Evolutionary conservation across 805 yeast genomes (phyloP).

Genomic region (Saccharomycodes ludwigii): DNA sequence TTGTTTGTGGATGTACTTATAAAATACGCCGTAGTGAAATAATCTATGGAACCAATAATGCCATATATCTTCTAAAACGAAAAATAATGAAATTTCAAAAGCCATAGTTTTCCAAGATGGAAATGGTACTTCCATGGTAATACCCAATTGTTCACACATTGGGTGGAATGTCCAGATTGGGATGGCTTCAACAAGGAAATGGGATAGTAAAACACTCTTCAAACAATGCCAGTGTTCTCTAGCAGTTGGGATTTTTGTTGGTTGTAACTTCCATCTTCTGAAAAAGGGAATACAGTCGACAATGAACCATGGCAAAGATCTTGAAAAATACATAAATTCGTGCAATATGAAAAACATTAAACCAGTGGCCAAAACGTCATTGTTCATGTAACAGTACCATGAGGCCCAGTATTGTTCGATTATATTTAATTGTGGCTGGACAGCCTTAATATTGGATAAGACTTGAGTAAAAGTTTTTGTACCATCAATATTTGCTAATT

Average conservation of each 20-base stretch:
- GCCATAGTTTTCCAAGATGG: conserved; percentile 50
- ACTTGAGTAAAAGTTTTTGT: conserved; percentile 3
- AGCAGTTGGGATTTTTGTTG: conserved; percentile 63
- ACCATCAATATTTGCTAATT: conserved; percentile 9
- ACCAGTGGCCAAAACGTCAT: conserved; percentile 90
- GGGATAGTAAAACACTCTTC: conserved; percentile 72
- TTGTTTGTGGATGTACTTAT: conserved; percentile 90
- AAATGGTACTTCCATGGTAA: conserved; percentile 72
- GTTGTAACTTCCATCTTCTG: conserved; percentile 81
- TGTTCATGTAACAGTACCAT: conserved; percentile 73
- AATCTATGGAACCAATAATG: conserved; percentile 93
- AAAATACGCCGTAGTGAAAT: conserved; percentile 79
- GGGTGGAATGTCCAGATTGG: conserved; percentile 98
- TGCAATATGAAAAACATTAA: conserved; percentile 69
- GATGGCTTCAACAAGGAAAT: conserved; percentile 84
- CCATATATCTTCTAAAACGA: conserved; percentile 87
- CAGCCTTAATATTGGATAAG: conserved; percentile 23
- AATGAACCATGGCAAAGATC: conserved; percentile 87
- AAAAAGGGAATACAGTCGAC: conserved; percentile 80
- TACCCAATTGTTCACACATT: conserved; percentile 69
- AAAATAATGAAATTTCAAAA: conserved; percentile 63
- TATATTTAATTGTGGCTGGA: conserved; percentile 33
- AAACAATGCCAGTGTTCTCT: conserved; percentile 90
- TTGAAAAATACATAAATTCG: conserved; percentile 82
- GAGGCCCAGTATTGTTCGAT: conserved; percentile 79